These are phyloP conservation scores for Capsicum baccatum DNA, from an alignment of 257 asterid genomes.

Conservation along the genomic window DNA sequence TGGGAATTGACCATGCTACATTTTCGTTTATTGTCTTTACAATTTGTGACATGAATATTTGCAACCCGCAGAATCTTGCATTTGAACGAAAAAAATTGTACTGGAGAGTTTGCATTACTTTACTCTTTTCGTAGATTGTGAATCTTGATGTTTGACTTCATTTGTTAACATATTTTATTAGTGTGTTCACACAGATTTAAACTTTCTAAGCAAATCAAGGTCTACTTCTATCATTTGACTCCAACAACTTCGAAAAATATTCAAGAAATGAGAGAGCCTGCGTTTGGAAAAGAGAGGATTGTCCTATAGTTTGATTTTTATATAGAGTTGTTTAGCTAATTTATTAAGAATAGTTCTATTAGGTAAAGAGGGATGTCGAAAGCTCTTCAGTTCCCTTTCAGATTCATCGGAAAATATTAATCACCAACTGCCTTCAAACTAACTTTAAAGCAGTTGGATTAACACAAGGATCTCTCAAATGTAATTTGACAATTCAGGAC, in stretches of 20 bases:
- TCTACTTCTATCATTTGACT: not conserved
- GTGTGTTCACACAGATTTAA: not conserved
- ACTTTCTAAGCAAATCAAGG: not conserved
- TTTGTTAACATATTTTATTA: not conserved
- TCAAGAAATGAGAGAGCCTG: not conserved
- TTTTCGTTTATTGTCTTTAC: constrained; percentile 3
- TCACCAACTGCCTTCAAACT: not conserved
- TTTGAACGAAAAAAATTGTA: not conserved
- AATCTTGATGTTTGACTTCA: constrained; percentile 26
- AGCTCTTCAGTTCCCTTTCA: not conserved
- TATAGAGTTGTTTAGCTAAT: constrained; percentile 15
- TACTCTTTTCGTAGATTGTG: not conserved
- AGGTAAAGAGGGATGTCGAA: not conserved
- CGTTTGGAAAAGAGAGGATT: not conserved
- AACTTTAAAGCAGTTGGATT: too few species aligned
- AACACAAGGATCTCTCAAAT: too few species aligned
- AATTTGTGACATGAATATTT: constrained; percentile 15
- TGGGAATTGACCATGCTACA: constrained; percentile 8
- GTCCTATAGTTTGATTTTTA: not conserved
- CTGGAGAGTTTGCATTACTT: constrained; percentile 6
- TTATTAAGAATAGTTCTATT: not conserved
- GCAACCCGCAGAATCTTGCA: constrained; percentile 18
- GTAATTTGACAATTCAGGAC: too few species aligned
- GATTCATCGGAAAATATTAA: not conserved
- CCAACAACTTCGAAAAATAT: not conserved